Evolutionary conservation across 2,329 filamentous ascomycete species (phyloP).

Genomic region (Thielaviopsis cerberus): DNA sequence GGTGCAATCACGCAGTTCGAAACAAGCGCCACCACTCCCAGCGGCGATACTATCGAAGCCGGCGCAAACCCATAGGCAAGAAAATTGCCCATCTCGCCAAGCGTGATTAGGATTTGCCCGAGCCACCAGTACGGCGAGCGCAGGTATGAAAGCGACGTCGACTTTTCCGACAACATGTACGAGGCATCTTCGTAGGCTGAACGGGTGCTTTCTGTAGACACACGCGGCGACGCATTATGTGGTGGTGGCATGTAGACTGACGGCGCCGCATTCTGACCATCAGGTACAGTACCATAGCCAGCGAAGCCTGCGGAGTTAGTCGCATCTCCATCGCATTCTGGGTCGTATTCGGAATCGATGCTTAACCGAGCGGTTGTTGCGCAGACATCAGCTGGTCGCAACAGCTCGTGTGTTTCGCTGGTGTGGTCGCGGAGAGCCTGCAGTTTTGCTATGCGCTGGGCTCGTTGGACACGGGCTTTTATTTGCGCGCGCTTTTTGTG

Average conservation of each 20-base stretch:
- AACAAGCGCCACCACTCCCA: slow-evolving; percentile 89
- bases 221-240: background rate
- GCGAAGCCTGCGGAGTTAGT: background rate
- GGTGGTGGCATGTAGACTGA: background rate
- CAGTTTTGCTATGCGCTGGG: slow-evolving; percentile 25
- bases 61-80: slow-evolving; percentile 94
- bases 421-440: slow-evolving; percentile 1
- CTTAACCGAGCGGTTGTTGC: background rate
- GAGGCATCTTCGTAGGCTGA: slow-evolving; percentile 9
- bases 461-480: slow-evolving; percentile 34
- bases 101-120: slow-evolving; percentile 77
- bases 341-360: background rate
- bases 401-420: slow-evolving; percentile 1
- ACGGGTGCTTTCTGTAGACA: background rate
- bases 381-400: background rate
- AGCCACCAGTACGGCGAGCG: slow-evolving; percentile 91
- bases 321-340: background rate
- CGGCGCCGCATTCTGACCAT: background rate
- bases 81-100: slow-evolving; percentile 92
- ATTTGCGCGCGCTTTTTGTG: slow-evolving; percentile 47
- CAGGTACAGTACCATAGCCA: slow-evolving; percentile 6
- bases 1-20: slow-evolving; percentile 96
- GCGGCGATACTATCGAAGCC: slow-evolving; percentile 86
- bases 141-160: slow-evolving; percentile 51
- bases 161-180: slow-evolving; percentile 14